Evolutionary conservation across 257 asterid species (phyloP).

Genomic region (Capsicum pubescens): DNA sequence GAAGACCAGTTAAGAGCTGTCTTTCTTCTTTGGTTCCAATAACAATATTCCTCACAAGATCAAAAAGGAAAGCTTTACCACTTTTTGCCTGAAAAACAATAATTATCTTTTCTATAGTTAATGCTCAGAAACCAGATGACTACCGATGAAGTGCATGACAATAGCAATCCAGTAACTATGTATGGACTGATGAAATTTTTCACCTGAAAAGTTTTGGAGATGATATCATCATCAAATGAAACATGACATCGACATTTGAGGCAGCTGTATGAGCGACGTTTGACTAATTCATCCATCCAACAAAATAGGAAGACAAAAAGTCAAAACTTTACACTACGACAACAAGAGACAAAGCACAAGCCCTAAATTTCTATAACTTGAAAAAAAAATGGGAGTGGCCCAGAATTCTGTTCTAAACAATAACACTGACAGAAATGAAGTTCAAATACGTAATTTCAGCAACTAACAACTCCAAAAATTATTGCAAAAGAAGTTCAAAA

Average conservation of each 20-base stretch:
- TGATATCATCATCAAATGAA: conserved; percentile 56
- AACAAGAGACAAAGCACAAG: background rate
- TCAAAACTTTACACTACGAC: background rate
- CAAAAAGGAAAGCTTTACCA: conserved; percentile 48
- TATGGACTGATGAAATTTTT: background rate
- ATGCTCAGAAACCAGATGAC: background rate
- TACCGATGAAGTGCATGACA: background rate
- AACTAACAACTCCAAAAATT: background rate
- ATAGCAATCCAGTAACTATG: background rate
- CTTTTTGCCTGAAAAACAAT: conserved; percentile 41
- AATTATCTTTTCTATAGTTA: background rate
- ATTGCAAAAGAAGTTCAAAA: background rate
- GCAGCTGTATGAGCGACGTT: conserved; percentile 81
- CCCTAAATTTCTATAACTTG: conserved; percentile 30
- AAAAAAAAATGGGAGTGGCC: conserved; percentile 32
- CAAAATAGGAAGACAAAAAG: conserved; percentile 28
- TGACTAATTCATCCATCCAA: conserved; percentile 66
- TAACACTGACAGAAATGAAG: background rate
- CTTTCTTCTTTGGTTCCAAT: conserved; percentile 48
- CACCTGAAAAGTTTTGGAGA: conserved; percentile 53
- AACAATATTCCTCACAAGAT: conserved; percentile 42
- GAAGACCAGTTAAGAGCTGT: conserved; percentile 47
- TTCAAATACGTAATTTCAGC: no score
- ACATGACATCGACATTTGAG: conserved; percentile 77
- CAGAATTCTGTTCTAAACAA: conserved; percentile 34